Evolutionary conservation across 2,329 filamentous ascomycete genomes (phyloP), one percentile per base, ranked within the genome.

Genomic region (Cladosporium colombiae): DNA sequence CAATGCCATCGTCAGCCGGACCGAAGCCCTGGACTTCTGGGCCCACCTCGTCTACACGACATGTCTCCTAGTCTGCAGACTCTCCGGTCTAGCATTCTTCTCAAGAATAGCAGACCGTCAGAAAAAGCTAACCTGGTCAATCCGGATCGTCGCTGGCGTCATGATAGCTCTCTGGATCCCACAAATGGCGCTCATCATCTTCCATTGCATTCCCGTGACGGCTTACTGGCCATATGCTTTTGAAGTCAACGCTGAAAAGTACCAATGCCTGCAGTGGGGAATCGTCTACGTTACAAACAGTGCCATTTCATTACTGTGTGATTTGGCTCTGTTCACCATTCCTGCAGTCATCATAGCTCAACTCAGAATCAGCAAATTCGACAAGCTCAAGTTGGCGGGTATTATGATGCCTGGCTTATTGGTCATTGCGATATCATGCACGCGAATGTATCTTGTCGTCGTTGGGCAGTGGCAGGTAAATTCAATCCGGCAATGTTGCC

Each of bases 1-100:
- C 23, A 70, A 81, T 55, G 65, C 75, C 2, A 79, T 76, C 0
- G 75, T 83, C 35, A 75, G 80, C 40, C 18, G 74, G 11, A 83
- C 81, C 0, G 80, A 85, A 69, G 70, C 82, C 0, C 74, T 83
- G 65, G 83, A 85, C 70, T 84, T 84, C 58, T 72, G 74, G 40
- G 82, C 83, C 18, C 83, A 85, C 70, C 78, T 85, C 25, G 71
- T 85, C 66, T 85, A 85, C 70, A 84, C 82, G 1, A 80, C 80
- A 0, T 78, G 83, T 1, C 76, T 85, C 2, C 76, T 84, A 29
- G 70, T 83, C 13, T 84, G 83, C 66, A 81, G 83, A 14, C 71
- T 84, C 1, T 85, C 83, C 0, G 83, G 83, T 67, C 74, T 85
- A 5, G 82, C 83, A 0, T 84, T 85, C 64, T 85, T 85, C 71